phyloP scores from a whole-genome alignment of 495 filamentous ascomycete species.

The Aspergillus indologenus region DNA sequence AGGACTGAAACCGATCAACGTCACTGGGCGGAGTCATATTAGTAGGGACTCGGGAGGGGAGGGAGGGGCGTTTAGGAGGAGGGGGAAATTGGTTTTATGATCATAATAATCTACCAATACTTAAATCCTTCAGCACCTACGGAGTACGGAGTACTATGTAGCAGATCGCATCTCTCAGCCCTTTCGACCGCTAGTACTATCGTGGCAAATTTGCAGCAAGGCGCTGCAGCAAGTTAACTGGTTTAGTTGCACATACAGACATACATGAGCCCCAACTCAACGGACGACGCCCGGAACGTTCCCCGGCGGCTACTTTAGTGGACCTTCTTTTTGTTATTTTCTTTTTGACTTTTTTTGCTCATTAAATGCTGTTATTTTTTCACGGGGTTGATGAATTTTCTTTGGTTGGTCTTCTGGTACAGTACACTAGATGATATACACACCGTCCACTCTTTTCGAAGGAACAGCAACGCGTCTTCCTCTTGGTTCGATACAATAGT shows the following conservation, averaged over 20 bases:
- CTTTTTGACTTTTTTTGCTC: neutral
- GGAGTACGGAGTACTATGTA: too few species aligned
- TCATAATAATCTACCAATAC: neutral
- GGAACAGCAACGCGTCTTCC: neutral
- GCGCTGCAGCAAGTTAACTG: conserved; percentile 9
- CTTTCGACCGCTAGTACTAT: conserved; percentile 15
- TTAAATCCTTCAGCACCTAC: conserved; percentile 1
- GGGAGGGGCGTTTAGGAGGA: neutral
- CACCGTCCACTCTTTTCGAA: neutral
- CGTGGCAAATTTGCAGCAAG: conserved; percentile 17
- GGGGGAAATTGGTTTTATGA: neutral
- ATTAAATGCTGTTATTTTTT: neutral
- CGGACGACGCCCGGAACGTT: conserved; percentile 19
- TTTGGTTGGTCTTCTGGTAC: neutral
- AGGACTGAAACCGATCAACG: conserved; percentile 4
- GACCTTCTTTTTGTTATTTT: neutral
- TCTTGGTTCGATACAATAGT: neutral
- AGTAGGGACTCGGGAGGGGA: neutral
- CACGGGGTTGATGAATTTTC: neutral
- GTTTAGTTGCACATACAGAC: neutral
- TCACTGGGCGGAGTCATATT: conserved; percentile 3
- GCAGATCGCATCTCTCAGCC: conserved; percentile 4
- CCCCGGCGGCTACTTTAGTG: conserved; percentile 15
- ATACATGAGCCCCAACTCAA: conserved; percentile 20
- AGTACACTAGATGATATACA: neutral